These are phyloP conservation scores for Pseudocercospora macadamiae DNA, from an alignment of 2,329 filamentous ascomycete species.

Conservation along the genomic window DNA sequence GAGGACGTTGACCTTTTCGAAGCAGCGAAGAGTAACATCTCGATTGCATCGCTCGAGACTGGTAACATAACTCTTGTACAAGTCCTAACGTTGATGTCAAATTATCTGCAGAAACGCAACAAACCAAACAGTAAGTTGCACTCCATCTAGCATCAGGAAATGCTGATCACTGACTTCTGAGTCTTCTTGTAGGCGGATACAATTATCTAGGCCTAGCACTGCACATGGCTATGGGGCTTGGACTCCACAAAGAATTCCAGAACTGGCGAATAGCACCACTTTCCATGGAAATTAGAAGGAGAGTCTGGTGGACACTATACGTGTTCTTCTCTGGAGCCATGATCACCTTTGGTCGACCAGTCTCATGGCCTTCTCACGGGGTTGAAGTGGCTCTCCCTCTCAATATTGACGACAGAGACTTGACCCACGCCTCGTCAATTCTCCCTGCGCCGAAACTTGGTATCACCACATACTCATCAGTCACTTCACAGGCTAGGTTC, in stretches of 20 bases:
- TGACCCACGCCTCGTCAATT: slow-evolving; percentile 37
- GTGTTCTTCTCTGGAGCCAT: slow-evolving; percentile 55
- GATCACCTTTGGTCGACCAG: slow-evolving; percentile 54
- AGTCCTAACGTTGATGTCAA: slow-evolving; percentile 51
- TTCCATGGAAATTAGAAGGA: slow-evolving; percentile 39
- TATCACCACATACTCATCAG: slow-evolving; percentile 50
- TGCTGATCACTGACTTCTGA: neutral
- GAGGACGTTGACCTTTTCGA: slow-evolving; percentile 49
- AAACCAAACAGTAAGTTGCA: slow-evolving; percentile 48
- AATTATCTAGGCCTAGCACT: slow-evolving; percentile 54
- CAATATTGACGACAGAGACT: slow-evolving; percentile 51
- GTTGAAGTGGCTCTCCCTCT: slow-evolving; percentile 49
- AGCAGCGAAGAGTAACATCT: slow-evolving; percentile 50
- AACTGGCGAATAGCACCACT: slow-evolving; percentile 50
- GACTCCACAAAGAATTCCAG: slow-evolving; percentile 55
- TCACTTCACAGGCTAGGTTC: slow-evolving; percentile 50
- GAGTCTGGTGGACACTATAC: slow-evolving; percentile 45
- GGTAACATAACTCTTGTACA: slow-evolving; percentile 55
- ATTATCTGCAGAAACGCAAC: slow-evolving; percentile 55
- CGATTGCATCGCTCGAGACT: slow-evolving; percentile 52
- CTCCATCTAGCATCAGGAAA: neutral
- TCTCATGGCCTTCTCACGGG: slow-evolving; percentile 49
- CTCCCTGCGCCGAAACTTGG: slow-evolving; percentile 22
- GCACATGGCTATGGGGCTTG: slow-evolving; percentile 54
- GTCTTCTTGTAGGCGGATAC: slow-evolving; percentile 39